Base-by-base conservation (phyloP, 805 yeast species). In the Candida silvatica region DNA sequence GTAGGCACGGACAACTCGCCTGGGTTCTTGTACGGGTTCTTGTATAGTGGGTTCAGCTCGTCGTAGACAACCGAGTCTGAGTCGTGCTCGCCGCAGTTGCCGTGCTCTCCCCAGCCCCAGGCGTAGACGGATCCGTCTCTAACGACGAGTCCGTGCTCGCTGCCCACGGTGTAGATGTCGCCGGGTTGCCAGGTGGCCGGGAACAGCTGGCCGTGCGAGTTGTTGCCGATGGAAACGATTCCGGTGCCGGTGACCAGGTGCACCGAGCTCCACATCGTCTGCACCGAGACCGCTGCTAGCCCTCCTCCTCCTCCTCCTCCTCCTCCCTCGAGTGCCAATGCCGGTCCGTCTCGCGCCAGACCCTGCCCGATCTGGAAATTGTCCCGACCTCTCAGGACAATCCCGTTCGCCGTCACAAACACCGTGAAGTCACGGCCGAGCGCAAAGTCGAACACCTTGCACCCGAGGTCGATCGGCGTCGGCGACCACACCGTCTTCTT, bases 91-190 rank as follows among this genome's bases (percentile, higher is more conserved):
- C 95, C 95, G 58, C 97, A 90, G 52, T 90, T 90, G 0, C 98
- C 98, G 56, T 90, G 98, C 50, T 92, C 97, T 11, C 96, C 97
- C 98, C 98, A 90, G 1, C 98, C 98, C 97, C 97, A 92, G 2
- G 88, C 69, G 36, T 50, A 61, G 0, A 87, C 78, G 6, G 37
- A 33, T 27, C 55, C 45, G 12, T 30, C n/a, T 1, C 46, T 34
- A 5, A 32, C 18, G 6, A 55, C 50, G 14, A 87, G 47, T 0
- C 92, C 94, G 55, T 90, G 98, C 51, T 90, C 97, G 54, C 95
- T 84, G 0, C 98, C 98, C 5, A 74, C 67, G 1, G 65, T 62
- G 24, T 32, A 18, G 3, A 2, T 4, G n/a, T 14, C 17, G 17
- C 28, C 22, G 3, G 17, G 15, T 11, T 5, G 17, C 12, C 23